Percentiles rank a stretch among this genome's conserved stretches.
Evolutionary conservation across 805 yeast genomes (phyloP).

Genomic region (Metschnikowia proteae): DNA sequence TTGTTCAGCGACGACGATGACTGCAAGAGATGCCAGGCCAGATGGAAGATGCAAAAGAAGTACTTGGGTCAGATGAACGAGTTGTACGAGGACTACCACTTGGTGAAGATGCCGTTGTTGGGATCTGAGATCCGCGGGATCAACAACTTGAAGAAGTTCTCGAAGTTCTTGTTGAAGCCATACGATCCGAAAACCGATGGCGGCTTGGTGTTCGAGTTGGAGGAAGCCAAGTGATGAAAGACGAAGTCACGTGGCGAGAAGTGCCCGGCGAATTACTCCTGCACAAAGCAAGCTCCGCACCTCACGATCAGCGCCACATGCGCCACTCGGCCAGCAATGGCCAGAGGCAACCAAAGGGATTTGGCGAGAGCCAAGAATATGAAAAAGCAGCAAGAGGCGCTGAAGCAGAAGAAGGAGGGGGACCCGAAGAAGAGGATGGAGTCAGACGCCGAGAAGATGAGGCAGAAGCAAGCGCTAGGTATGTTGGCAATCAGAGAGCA

Average conservation of each 20-base stretch:
- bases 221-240: slow-evolving; percentile 36
- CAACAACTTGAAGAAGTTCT: slow-evolving; percentile 77
- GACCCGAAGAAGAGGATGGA: slow-evolving; percentile 86
- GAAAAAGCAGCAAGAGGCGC: slow-evolving; percentile 69
- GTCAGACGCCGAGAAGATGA: slow-evolving; percentile 82
- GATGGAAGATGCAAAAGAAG: slow-evolving; percentile 95
- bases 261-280: neutral
- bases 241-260: neutral
- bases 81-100: slow-evolving; percentile 93
- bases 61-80: slow-evolving; percentile 94
- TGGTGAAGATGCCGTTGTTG: slow-evolving; percentile 91
- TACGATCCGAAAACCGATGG: slow-evolving; percentile 66
- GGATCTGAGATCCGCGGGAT: slow-evolving; percentile 95
- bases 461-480: slow-evolving; percentile 85
- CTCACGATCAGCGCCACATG: neutral
- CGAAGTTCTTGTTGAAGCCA: slow-evolving; percentile 73
- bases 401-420: slow-evolving; percentile 67
- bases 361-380: slow-evolving; percentile 83
- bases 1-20: slow-evolving; percentile 79
- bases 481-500: slow-evolving; percentile 28
- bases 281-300: neutral
- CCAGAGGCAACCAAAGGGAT: slow-evolving; percentile 96
- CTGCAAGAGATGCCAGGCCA: slow-evolving; percentile 86
- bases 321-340: slow-evolving; percentile 40
- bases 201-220: slow-evolving; percentile 50